Conservation (phyloP, 306 rosid species). For the Quercus agrifolia region DNA sequence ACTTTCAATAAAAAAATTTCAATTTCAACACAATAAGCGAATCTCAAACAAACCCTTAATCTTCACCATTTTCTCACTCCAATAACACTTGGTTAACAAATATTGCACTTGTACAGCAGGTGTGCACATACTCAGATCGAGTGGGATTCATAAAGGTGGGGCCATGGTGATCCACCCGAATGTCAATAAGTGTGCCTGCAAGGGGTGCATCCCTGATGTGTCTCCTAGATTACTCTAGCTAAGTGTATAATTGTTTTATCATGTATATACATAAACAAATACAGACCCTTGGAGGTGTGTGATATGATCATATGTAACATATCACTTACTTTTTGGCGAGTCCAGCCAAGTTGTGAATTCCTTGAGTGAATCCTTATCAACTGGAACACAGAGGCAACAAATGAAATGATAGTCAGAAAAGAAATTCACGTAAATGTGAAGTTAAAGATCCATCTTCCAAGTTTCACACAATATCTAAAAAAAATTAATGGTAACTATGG, state of each 20-base stretch:
- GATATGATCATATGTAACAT: background rate
- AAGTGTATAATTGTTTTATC: background rate
- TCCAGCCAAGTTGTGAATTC: conserved; percentile 64
- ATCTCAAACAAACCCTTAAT: no score
- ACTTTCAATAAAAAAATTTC: no score
- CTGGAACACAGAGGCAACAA: conserved; percentile 43
- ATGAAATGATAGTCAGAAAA: conserved; percentile 20
- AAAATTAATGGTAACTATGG: background rate
- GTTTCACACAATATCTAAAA: background rate
- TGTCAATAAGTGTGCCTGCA: background rate
- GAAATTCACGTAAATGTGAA: conserved; percentile 18
- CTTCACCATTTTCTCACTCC: background rate
- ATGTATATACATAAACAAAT: background rate
- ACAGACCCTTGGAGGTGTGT: background rate
- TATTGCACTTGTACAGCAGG: background rate
- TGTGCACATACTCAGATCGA: background rate
- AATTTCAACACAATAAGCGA: no score
- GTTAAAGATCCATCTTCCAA: conserved; percentile 5
- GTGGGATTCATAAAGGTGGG: background rate
- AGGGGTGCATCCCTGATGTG: background rate
- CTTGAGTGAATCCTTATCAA: conserved; percentile 68
- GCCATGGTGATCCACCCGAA: background rate
- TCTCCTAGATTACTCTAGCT: background rate
- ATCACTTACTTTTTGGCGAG: conserved; percentile 87
- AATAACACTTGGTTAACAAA: background rate